These are phyloP conservation scores for Solanum hybrid DNA, from an alignment of 305 asterid genomes.

Conservation along the genomic window DNA sequence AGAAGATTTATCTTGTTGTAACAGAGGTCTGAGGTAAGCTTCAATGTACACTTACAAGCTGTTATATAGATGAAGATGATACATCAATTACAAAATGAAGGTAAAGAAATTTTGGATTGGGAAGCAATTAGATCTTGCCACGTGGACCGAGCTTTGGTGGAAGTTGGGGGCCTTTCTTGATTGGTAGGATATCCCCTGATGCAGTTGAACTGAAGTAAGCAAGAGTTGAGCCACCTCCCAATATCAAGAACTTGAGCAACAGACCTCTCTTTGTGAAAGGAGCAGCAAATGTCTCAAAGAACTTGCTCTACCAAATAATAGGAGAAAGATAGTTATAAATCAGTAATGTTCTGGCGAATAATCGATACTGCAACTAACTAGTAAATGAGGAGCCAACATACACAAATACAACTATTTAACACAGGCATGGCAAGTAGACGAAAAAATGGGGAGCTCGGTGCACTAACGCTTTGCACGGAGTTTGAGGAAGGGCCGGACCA, in stretches of 20 bases:
- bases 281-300: slow-evolving; percentile 95
- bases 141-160: slow-evolving; percentile 85
- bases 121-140: slow-evolving; percentile 51
- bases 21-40: slow-evolving; percentile 19
- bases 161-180: slow-evolving; percentile 92
- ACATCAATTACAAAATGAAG: slow-evolving; percentile 20
- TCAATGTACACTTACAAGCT: slow-evolving; percentile 45
- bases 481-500: not conserved
- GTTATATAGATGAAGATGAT: slow-evolving; percentile 11
- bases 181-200: slow-evolving; percentile 75
- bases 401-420: not conserved
- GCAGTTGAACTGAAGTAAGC: slow-evolving; percentile 85
- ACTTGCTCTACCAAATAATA: slow-evolving; percentile 47
- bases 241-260: slow-evolving; percentile 81
- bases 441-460: not conserved
- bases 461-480: not conserved
- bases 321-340: not conserved
- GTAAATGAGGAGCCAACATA: not conserved
- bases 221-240: slow-evolving; percentile 84
- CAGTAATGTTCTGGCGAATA: not conserved
- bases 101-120: not conserved
- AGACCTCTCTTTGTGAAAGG: slow-evolving; percentile 97
- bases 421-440: not conserved
- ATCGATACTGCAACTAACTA: not conserved
- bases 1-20: slow-evolving; percentile 19